Conservation (phyloP, 2,329 filamentous ascomycete genomes). For the Calonectria pseudoturangicola region DNA sequence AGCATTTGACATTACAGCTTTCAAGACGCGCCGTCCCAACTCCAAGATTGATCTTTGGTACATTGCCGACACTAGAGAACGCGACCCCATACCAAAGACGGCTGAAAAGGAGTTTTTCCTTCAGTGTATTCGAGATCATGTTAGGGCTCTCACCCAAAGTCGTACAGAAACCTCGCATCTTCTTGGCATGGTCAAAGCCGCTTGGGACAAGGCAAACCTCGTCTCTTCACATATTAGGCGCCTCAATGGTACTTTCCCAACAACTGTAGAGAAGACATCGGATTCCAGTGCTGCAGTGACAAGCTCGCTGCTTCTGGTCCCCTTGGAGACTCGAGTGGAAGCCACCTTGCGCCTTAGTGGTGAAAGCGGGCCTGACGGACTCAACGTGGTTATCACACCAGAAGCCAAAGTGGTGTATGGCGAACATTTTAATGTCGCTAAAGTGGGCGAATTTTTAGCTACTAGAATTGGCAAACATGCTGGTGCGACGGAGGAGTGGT, state of each 20-base stretch:
- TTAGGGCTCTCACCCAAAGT: slow-evolving; percentile 77
- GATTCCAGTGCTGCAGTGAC: slow-evolving; percentile 80
- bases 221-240: slow-evolving; percentile 77
- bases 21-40: slow-evolving; percentile 68
- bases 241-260: slow-evolving; percentile 79
- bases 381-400: slow-evolving; percentile 73
- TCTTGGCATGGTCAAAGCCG: slow-evolving; percentile 74
- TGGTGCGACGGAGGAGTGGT: slow-evolving; percentile 68
- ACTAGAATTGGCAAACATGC: slow-evolving; percentile 69
- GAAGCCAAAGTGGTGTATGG: slow-evolving; percentile 83
- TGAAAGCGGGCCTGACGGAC: slow-evolving; percentile 65
- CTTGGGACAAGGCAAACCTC: slow-evolving; percentile 79
- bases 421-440: slow-evolving; percentile 84
- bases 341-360: slow-evolving; percentile 74
- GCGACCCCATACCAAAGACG: slow-evolving; percentile 73
- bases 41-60: slow-evolving; percentile 82
- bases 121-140: slow-evolving; percentile 80
- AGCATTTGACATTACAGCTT: slow-evolving; percentile 80
- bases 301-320: slow-evolving; percentile 76
- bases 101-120: slow-evolving; percentile 85
- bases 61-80: slow-evolving; percentile 75
- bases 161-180: slow-evolving; percentile 74
- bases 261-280: slow-evolving; percentile 76
- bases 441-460: slow-evolving; percentile 82
- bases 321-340: slow-evolving; percentile 81